Evolutionary conservation across 768 basidiomycete species (phyloP), one percentile per base, ranked within the genome.

Genomic region (Tricholoma furcatifolium): DNA sequence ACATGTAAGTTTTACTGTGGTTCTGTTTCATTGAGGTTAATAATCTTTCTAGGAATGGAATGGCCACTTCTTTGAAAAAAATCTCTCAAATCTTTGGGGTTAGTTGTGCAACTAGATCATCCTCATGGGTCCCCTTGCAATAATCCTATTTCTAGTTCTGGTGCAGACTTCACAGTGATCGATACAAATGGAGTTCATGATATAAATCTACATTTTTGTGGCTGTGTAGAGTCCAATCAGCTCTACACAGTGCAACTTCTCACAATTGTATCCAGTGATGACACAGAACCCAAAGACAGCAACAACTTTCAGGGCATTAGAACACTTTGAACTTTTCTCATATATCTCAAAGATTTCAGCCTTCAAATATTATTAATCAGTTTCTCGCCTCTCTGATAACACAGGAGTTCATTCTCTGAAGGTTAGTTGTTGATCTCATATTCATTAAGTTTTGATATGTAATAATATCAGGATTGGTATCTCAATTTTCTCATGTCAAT

Each of bases 21-120:
- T 18, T 15, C 10, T 7, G 23, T 14, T 43, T n/a, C n/a, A 10
- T 11, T n/a, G 14, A 15, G 30, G 21, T 27, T 43, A n/a, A 43
- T 27, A 4, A 3, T 4, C 15, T 15, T 24, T 44, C 1, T 40
- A 57, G 56, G 27, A 30, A 17, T 58, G 57, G 57, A 58, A 54
- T 27, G 53, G 57, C 1, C 4, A 14, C n/a, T 48, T 39, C 35
- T 54, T 51, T 30, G 52, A 38, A 5, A 15, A 38, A 1, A 11
- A 5, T 31, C n/a, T 17, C 36, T 54, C 1, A 50, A 50, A 21
- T 18, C 35, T 0, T n/a, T 68, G 2, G 65, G 68, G 1, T 49
- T 67, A 2, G 51, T 49, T 1, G 34, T 65, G 3, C 65, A 65
- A 20, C 53, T 67, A 1, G 56, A 58, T 6, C 62, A 65, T 23